Evolutionary conservation across 2,329 filamentous ascomycete species (phyloP).

Genomic region (Apiospora koreana): DNA sequence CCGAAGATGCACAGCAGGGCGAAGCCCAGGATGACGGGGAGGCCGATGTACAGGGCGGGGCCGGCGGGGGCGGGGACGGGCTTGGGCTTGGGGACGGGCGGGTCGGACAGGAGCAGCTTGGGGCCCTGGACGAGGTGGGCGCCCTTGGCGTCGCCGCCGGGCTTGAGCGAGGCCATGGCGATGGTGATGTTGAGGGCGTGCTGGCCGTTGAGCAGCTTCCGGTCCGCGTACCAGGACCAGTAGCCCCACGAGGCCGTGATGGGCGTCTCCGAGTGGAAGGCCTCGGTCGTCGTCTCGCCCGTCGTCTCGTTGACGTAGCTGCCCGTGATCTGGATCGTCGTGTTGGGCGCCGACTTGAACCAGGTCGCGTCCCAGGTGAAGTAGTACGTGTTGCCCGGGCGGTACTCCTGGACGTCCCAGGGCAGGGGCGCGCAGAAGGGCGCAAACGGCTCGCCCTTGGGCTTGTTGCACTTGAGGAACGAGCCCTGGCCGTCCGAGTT

Average conservation of each 20-base stretch:
- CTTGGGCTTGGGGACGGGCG: constrained; percentile 28
- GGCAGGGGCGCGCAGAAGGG: constrained; percentile 54
- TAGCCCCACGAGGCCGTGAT: constrained; percentile 47
- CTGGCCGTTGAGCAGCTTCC: constrained; percentile 37
- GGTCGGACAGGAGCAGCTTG: constrained; percentile 39
- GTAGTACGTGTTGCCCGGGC: constrained; percentile 51
- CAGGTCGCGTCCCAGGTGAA: constrained; percentile 58
- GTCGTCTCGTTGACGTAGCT: constrained; percentile 33
- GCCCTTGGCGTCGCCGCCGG: constrained; percentile 28
- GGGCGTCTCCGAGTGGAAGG: constrained; percentile 34
- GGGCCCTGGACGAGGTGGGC: constrained; percentile 38
- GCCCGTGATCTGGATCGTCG: constrained; percentile 34
- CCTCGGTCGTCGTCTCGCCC: constrained; percentile 30
- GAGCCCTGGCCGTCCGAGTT: constrained; percentile 45
- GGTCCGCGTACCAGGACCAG: constrained; percentile 46
- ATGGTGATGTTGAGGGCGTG: constrained; percentile 50
- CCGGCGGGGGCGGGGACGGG: constrained; percentile 35
- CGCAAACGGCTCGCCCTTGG: constrained; percentile 41
- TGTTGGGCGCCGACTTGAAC: constrained; percentile 44
- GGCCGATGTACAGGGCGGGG: constrained; percentile 51
- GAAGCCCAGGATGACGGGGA: constrained; percentile 52
- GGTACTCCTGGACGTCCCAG: constrained; percentile 40
- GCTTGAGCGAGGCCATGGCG: constrained; percentile 41
- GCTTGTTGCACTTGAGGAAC: constrained; percentile 53
- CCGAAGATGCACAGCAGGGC: constrained; percentile 52